A percentile compares a stretch with the other conserved stretches of the same genome.
phyloP scores from a whole-genome alignment of 176 grass and related monocot genomes.

The Tillandsia leiboldiana region DNA sequence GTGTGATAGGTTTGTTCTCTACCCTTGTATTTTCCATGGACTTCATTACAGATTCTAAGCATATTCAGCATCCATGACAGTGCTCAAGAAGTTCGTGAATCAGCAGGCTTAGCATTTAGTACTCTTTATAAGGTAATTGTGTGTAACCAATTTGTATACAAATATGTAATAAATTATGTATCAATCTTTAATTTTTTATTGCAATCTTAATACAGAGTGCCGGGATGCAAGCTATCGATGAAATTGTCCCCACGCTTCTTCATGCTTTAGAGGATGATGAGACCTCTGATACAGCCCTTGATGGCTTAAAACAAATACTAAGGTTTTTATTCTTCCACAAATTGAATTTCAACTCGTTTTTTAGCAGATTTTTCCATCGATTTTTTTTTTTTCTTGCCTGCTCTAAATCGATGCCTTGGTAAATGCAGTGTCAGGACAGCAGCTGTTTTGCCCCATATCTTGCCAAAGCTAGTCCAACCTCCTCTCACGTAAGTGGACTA shows the following conservation, averaged over 20 bases:
- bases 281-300: conserved; percentile 90
- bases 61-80: conserved; percentile 31
- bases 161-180: conserved; percentile 13
- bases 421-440: conserved; percentile 76
- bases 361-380: background rate
- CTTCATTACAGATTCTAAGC: conserved; percentile 16
- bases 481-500: conserved; percentile 68
- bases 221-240: conserved; percentile 97
- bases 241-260: conserved; percentile 87
- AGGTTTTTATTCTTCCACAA: conserved; percentile 33
- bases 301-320: conserved; percentile 98
- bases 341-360: background rate
- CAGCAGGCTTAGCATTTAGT: conserved; percentile 94
- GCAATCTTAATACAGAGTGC: conserved; percentile 53
- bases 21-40: conserved; percentile 21
- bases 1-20: conserved; percentile 80
- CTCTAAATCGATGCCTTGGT: conserved; percentile 13
- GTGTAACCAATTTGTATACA: conserved; percentile 14
- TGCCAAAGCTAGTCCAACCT: conserved; percentile 88
- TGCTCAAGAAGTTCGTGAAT: conserved; percentile 88
- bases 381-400: conserved; percentile 1
- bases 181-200: conserved; percentile 9
- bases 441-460: conserved; percentile 94
- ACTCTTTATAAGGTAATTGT: conserved; percentile 91
- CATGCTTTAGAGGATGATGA: conserved; percentile 82